A percentile compares a stretch with the other conserved stretches of the same genome.
phyloP scores from a whole-genome alignment of 164 flowering plant species.

The Annona squamosa region DNA sequence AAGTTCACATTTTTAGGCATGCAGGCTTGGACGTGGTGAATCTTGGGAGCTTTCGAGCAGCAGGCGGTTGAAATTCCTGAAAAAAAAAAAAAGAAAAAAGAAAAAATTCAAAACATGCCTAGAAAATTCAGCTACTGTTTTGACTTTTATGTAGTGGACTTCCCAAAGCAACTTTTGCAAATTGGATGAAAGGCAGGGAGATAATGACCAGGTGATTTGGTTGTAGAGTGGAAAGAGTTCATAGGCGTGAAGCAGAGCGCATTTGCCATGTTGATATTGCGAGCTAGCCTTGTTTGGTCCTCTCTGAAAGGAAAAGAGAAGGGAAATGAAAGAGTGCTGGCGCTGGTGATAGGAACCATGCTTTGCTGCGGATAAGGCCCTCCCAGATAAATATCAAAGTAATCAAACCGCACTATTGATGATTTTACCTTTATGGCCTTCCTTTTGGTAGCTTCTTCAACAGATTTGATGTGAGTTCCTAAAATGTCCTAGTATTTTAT shows the following conservation, averaged over 20 bases:
- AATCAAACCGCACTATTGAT: neutral
- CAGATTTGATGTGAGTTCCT: no score
- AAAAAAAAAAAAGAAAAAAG: neutral
- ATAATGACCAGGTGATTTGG: constrained; percentile 37
- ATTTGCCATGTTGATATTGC: constrained; percentile 32
- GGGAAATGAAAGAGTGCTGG: neutral
- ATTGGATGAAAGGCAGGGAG: constrained; percentile 5
- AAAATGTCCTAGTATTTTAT: no score
- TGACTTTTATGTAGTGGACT: neutral
- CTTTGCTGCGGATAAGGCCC: constrained; percentile 20
- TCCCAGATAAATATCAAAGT: neutral
- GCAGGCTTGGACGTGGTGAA: constrained; percentile 17
- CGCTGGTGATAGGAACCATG: constrained; percentile 5
- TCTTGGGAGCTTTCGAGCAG: constrained; percentile 21
- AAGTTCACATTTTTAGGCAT: constrained; percentile 18
- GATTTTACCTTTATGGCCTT: neutral
- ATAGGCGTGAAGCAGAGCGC: constrained; percentile 34
- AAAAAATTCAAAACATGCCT: no score
- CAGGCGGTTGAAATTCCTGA: constrained; percentile 29
- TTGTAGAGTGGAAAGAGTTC: constrained; percentile 26
- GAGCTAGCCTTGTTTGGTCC: neutral
- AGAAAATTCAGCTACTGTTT: neutral
- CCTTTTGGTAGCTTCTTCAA: neutral
- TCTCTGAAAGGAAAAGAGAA: neutral
- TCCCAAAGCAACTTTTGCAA: neutral